Evolutionary conservation across 352 stramenopile genomes (phyloP).

Genomic region (Pythium plurisporium): DNA sequence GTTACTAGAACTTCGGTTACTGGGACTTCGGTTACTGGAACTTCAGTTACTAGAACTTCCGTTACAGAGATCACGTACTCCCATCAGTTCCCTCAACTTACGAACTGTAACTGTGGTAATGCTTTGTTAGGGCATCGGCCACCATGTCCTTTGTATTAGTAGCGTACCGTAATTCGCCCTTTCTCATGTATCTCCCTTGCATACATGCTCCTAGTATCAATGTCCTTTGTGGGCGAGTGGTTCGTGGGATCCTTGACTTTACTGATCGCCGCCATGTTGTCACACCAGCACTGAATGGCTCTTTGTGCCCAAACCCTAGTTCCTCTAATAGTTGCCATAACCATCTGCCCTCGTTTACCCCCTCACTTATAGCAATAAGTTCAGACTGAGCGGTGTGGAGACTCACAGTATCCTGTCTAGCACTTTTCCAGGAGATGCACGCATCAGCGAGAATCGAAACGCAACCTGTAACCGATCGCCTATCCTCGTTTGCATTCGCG

Average conservation of each 20-base stretch:
- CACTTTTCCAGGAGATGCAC: slow-evolving; percentile 12
- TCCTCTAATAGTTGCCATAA: neutral
- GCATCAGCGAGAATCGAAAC: slow-evolving; percentile 9
- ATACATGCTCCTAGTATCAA: neutral
- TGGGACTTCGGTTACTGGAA: no score
- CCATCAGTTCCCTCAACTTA: neutral
- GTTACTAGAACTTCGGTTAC: no score
- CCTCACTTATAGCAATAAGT: neutral
- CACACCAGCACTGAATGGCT: neutral
- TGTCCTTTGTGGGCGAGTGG: neutral
- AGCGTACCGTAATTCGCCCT: neutral
- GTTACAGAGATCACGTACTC: neutral
- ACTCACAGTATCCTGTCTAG: neutral
- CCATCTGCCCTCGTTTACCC: neutral
- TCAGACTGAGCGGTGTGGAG: neutral
- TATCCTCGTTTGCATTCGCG: slow-evolving; percentile 7
- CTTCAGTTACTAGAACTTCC: no score
- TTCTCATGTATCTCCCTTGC: neutral
- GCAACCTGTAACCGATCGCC: slow-evolving; percentile 15
- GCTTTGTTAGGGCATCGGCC: neutral
- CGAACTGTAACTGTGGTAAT: neutral
- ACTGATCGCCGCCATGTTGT: slow-evolving; percentile 4
- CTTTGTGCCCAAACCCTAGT: neutral
- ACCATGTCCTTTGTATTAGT: neutral
- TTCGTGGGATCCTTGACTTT: slow-evolving; percentile 1